Conservation (phyloP, 1,139 yeast species). For the Kazachstania sp. region DNA sequence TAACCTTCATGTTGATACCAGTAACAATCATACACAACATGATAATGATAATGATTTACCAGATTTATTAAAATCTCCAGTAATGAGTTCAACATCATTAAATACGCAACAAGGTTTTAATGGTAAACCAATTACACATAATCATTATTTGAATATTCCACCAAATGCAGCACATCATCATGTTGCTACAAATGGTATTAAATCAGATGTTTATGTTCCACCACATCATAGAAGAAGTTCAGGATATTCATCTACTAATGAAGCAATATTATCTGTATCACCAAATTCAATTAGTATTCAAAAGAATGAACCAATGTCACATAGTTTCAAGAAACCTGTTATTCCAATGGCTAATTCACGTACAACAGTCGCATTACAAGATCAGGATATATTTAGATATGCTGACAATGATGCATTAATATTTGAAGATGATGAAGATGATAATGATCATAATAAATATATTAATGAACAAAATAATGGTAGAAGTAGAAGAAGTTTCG, state of each 20-base stretch:
- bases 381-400: constrained; percentile 25
- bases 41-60: constrained; percentile 19
- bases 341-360: constrained; percentile 15
- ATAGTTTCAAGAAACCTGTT: constrained; percentile 8
- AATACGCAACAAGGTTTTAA: not conserved
- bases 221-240: constrained; percentile 40
- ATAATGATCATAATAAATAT: constrained; percentile 8
- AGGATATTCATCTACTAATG: constrained; percentile 16
- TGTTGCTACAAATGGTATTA: constrained; percentile 2
- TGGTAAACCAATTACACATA: not conserved
- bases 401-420: constrained; percentile 26
- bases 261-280: constrained; percentile 19
- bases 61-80: constrained; percentile 28
- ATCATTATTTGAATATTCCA: not conserved
- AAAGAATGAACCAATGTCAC: not conserved
- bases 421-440: constrained; percentile 29
- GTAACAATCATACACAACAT: not conserved
- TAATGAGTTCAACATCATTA: not conserved
- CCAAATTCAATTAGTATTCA: constrained; percentile 16
- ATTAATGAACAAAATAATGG: constrained; percentile 8
- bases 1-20: not conserved
- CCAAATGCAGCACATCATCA: not conserved
- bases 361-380: constrained; percentile 26
- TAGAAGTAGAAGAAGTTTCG: constrained; percentile 18
- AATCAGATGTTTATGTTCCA: constrained; percentile 35